Percentiles rank a stretch among this genome's conserved stretches.
These are phyloP conservation scores for Globisporangium sylvaticum DNA, from an alignment of 352 stramenopile genomes.

Conservation along the genomic window DNA sequence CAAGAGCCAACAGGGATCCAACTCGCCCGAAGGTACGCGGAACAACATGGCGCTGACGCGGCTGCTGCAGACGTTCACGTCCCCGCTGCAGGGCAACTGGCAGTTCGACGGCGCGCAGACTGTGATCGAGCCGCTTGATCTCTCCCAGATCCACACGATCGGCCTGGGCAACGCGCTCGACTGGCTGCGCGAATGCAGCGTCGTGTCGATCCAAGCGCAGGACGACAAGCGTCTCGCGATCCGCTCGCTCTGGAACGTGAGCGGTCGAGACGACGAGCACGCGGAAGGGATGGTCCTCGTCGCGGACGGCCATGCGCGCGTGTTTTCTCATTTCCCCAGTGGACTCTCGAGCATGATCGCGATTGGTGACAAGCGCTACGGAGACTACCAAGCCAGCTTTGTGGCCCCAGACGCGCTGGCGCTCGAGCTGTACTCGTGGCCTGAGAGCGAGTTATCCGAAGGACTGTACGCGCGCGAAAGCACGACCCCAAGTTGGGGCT, in stretches of 20 bases:
- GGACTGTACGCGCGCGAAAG: not conserved
- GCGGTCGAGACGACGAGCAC: not conserved
- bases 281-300: not conserved
- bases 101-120: conserved; percentile 11
- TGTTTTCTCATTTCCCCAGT: conserved; percentile 16
- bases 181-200: conserved; percentile 15
- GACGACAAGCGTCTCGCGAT: conserved; percentile 6
- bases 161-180: conserved; percentile 10
- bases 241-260: conserved; percentile 10
- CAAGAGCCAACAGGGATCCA: not conserved
- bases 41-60: conserved; percentile 16
- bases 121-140: not conserved
- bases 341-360: conserved; percentile 16
- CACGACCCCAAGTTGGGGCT: not conserved
- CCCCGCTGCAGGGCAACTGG: conserved; percentile 10
- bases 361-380: conserved; percentile 3
- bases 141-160: not conserved
- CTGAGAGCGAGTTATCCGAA: not conserved
- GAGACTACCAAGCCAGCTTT: conserved; percentile 15
- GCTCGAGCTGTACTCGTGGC: conserved; percentile 13
- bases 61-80: conserved; percentile 9
- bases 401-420: conserved; percentile 4
- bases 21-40: not conserved
- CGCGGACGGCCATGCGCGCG: conserved; percentile 5
- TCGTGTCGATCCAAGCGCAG: conserved; percentile 7